Percentiles rank a stretch among this genome's conserved stretches.
These are phyloP conservation scores for Cryoendolithus antarcticus DNA, from an alignment of 2,329 filamentous ascomycete species.

Conservation along the genomic window DNA sequence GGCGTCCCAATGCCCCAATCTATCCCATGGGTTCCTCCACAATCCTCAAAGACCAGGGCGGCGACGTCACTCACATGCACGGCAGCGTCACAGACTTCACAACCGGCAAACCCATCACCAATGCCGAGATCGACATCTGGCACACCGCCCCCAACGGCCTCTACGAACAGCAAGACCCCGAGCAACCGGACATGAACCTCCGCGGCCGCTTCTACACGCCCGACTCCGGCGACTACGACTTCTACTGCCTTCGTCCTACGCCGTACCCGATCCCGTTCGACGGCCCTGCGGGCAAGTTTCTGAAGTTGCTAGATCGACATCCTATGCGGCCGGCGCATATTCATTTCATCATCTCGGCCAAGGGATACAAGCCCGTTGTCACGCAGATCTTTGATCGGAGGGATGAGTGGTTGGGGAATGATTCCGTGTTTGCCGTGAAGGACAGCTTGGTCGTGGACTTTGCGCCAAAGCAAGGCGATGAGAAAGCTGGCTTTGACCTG, in stretches of 20 bases:
- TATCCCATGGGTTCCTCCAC: slow-evolving; percentile 58
- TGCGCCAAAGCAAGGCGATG: slow-evolving; percentile 37
- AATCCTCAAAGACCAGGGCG: slow-evolving; percentile 32
- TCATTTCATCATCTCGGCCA: slow-evolving; percentile 38
- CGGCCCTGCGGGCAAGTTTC: slow-evolving; percentile 44
- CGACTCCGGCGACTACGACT: slow-evolving; percentile 47
- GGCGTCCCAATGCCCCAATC: slow-evolving; percentile 58
- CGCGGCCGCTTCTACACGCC: slow-evolving; percentile 61
- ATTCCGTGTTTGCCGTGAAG: slow-evolving; percentile 49
- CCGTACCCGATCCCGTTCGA: slow-evolving; percentile 44
- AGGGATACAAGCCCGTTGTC: slow-evolving; percentile 56
- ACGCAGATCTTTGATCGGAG: slow-evolving; percentile 65
- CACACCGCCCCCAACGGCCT: slow-evolving; percentile 58
- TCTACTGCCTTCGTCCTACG: slow-evolving; percentile 31
- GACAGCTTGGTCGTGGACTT: slow-evolving; percentile 48
- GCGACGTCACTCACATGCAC: slow-evolving; percentile 52
- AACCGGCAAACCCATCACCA: slow-evolving; percentile 53
- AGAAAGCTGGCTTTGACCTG: slow-evolving; percentile 41
- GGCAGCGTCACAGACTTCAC: slow-evolving; percentile 45
- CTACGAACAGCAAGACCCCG: slow-evolving; percentile 58
- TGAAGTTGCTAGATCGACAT: slow-evolving; percentile 48
- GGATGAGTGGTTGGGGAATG: slow-evolving; percentile 49
- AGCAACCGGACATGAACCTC: slow-evolving; percentile 61
- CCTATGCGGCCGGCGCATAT: slow-evolving; percentile 54
- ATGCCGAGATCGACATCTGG: slow-evolving; percentile 64